Evolutionary conservation across 768 basidiomycete species (phyloP), one percentile per base, ranked within the genome.

Genomic region (Mycena vulgaris): DNA sequence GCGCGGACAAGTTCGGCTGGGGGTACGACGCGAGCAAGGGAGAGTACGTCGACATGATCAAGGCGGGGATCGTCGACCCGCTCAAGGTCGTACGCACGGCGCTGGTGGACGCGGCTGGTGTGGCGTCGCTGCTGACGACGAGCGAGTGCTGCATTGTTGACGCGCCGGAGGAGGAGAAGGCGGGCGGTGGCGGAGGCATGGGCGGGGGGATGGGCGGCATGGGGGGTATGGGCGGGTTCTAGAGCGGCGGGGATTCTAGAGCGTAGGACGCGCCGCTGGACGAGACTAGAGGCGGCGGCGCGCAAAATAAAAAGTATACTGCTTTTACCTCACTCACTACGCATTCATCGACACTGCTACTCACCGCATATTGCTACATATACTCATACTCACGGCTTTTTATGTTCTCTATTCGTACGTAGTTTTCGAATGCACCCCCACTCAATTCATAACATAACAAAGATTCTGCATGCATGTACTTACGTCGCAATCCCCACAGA

Each of bases 51-150:
- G 95, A 99, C 82, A 96, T 99, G 96, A 93, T 98, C 83, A 87
- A 92, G 80, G 87, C 90, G 31, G 97, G 97, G 77, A 98, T 99
- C 75, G 92, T 98, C 51, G 97, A 99, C 84, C 97, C 96, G 1
- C 85, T 97, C 69, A 97, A 97, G 89, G 97, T 99, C 58, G 97
- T 98, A 58, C 86, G 95, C 75, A 97, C 96, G 3, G 96, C 96
- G 2, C 86, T 98, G 31, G 90, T 97, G 2, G 97, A 99, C 78
- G 97, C 97, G 0, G 86, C 89, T 27, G 96, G 97, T 78, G 97
- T 98, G n/a, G 95, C 97, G 5, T 93, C 91, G 71, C 83, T 99
- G 80, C 84, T 98, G 82, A 96, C 96, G 55, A 99, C 97, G 59
- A 94, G 92, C 75, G 97, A 99, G 85, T 92, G 90, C 47, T 94